phyloP scores from a whole-genome alignment of 495 filamentous ascomycete genomes.

The Hypoxylon trugodes region DNA sequence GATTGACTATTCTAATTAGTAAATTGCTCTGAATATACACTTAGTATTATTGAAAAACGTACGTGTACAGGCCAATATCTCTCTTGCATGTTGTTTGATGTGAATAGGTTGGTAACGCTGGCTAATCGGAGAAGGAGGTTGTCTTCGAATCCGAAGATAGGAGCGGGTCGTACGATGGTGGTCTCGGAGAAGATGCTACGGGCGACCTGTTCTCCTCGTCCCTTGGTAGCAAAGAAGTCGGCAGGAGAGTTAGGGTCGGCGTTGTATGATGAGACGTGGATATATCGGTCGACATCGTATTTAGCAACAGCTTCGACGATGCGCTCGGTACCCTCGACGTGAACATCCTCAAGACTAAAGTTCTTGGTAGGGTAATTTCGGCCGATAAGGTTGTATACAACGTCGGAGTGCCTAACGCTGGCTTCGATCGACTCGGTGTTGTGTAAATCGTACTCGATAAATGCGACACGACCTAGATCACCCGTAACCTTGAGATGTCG shows the following conservation, averaged over 20 bases:
- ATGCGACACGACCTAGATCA: constrained; percentile 88
- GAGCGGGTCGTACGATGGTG: constrained; percentile 94
- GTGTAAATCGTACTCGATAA: constrained; percentile 92
- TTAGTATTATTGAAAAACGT: constrained; percentile 48
- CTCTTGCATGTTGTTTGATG: constrained; percentile 91
- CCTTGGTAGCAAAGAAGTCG: constrained; percentile 92
- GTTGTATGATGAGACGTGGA: constrained; percentile 96
- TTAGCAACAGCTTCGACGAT: constrained; percentile 97
- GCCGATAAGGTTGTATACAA: constrained; percentile 95
- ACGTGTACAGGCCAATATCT: constrained; percentile 92
- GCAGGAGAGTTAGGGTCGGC: constrained; percentile 81
- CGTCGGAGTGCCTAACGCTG: constrained; percentile 93
- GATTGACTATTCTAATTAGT: constrained; percentile 64
- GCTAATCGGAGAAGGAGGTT: constrained; percentile 88
- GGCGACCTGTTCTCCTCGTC: constrained; percentile 80
- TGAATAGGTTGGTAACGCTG: constrained; percentile 78
- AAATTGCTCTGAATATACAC: background rate
- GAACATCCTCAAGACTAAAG: constrained; percentile 90
- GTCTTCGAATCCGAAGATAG: constrained; percentile 95
- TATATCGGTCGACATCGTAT: constrained; percentile 96
- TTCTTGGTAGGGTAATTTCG: constrained; percentile 98
- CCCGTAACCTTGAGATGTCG: constrained; percentile 94
- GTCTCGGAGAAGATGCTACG: constrained; percentile 96
- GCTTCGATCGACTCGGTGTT: constrained; percentile 97
- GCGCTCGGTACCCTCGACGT: constrained; percentile 92